phyloP scores from a whole-genome alignment of 371 early-diverging fungal species.

The Mortierella sp. region DNA sequence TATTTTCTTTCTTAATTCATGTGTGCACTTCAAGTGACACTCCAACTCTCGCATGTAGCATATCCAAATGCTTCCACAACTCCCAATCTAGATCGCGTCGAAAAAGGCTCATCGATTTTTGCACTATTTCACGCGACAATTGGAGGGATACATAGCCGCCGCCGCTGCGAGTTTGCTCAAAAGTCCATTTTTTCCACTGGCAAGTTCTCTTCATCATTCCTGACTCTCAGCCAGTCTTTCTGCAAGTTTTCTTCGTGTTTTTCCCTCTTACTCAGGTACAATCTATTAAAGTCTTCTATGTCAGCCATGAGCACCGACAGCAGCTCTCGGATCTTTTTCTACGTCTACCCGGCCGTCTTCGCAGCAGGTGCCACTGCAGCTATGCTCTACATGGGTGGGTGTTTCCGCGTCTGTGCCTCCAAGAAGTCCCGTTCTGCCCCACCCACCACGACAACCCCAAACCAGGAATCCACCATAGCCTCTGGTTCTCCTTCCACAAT shows the following conservation, averaged over 20 bases:
- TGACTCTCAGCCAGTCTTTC: not conserved
- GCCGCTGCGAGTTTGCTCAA: not conserved
- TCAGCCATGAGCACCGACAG: not conserved
- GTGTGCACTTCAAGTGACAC: too few species aligned
- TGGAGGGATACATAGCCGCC: not conserved
- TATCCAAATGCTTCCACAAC: too few species aligned
- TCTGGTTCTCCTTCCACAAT: not conserved
- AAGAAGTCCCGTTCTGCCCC: not conserved
- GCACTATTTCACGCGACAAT: too few species aligned
- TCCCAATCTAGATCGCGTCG: not conserved
- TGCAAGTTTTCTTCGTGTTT: not conserved
- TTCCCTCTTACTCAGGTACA: not conserved
- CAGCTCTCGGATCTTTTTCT: not conserved
- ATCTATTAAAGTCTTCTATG: not conserved
- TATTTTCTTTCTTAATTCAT: too few species aligned
- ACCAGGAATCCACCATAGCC: not conserved
- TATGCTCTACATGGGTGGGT: slow-evolving; percentile 1
- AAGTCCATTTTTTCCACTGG: not conserved
- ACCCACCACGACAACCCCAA: not conserved
- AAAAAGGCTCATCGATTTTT: not conserved
- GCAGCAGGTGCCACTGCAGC: not conserved
- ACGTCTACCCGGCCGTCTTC: not conserved
- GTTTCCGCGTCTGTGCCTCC: not conserved
- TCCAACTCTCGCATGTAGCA: too few species aligned
- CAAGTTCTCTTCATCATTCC: not conserved